These are phyloP conservation scores for Trichothecium sympodiale DNA, from an alignment of 2,329 filamentous ascomycete species.

Conservation along the genomic window DNA sequence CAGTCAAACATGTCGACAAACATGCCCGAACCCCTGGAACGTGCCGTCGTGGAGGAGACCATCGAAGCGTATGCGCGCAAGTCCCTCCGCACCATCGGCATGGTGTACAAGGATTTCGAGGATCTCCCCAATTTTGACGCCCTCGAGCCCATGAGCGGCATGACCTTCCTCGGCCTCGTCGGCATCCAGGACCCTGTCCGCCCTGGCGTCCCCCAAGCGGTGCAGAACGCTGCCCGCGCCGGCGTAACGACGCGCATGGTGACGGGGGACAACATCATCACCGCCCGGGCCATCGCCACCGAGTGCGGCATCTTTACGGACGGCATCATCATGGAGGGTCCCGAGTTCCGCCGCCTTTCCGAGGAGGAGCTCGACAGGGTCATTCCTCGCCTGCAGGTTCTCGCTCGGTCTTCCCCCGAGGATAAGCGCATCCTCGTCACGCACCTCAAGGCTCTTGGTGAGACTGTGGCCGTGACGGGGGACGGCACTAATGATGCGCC, in stretches of 20 bases:
- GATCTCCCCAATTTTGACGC: constrained; percentile 56
- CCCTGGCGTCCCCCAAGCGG: constrained; percentile 52
- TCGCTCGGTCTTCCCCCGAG: constrained; percentile 48
- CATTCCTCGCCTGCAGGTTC: constrained; percentile 36
- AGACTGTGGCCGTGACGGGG: constrained; percentile 53
- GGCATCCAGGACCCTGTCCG: constrained; percentile 63
- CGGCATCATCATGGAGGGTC: constrained; percentile 56
- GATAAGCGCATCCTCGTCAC: constrained; percentile 47
- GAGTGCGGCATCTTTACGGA: constrained; percentile 55
- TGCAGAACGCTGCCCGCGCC: constrained; percentile 50
- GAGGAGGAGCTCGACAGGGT: constrained; percentile 39
- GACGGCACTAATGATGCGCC: constrained; percentile 59
- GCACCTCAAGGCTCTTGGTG: constrained; percentile 40
- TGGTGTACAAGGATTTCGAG: constrained; percentile 64
- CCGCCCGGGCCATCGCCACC: constrained; percentile 51
- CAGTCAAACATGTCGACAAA: constrained; percentile 29
- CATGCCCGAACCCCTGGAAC: constrained; percentile 36
- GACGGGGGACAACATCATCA: constrained; percentile 57
- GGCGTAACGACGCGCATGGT: constrained; percentile 64
- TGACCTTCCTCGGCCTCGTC: constrained; percentile 61
- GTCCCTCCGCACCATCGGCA: constrained; percentile 66
- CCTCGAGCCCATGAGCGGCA: constrained; percentile 37
- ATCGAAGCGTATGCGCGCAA: constrained; percentile 48
- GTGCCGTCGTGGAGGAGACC: constrained; percentile 34
- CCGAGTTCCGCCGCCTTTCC: constrained; percentile 46